Conservation (phyloP, 176 grass and related monocot species). For the Phyllostachys edulis region DNA sequence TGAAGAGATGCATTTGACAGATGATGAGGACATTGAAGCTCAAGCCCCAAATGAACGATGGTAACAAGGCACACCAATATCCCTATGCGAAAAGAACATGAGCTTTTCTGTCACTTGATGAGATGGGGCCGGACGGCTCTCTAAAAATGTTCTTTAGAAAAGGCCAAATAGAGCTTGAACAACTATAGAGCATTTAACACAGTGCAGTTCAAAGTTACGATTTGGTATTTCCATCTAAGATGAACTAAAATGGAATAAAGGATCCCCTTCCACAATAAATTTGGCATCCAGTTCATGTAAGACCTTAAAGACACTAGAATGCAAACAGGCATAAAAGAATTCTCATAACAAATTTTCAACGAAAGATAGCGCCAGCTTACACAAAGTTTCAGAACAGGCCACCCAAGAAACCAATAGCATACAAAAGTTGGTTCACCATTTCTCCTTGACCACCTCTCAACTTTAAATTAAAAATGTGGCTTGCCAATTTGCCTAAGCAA, state of each 20-base stretch:
- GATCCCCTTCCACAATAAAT: not conserved
- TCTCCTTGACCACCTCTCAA: not conserved
- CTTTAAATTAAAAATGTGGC: not conserved
- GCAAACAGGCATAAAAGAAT: not conserved
- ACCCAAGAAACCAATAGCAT: not conserved
- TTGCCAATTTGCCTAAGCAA: not conserved
- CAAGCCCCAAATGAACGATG: not conserved
- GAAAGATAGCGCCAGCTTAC: not conserved
- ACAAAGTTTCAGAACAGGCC: not conserved
- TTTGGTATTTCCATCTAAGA: not conserved
- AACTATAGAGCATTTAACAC: slow-evolving; percentile 16
- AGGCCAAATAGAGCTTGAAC: slow-evolving; percentile 6
- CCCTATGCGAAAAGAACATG: not conserved
- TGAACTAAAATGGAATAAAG: slow-evolving; percentile 1
- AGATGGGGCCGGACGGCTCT: not conserved
- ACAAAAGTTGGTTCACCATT: not conserved
- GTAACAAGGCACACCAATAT: not conserved
- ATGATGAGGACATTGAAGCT: not conserved
- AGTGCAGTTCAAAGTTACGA: not conserved
- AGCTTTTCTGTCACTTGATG: slow-evolving; percentile 9
- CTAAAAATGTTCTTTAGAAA: not conserved
- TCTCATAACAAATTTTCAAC: slow-evolving; percentile 3
- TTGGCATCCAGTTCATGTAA: slow-evolving; percentile 4
- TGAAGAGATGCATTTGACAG: slow-evolving; percentile 25
- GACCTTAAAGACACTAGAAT: not conserved